These are phyloP conservation scores for Erodium texanum DNA, from an alignment of 441 rosid species.

Conservation along the genomic window DNA sequence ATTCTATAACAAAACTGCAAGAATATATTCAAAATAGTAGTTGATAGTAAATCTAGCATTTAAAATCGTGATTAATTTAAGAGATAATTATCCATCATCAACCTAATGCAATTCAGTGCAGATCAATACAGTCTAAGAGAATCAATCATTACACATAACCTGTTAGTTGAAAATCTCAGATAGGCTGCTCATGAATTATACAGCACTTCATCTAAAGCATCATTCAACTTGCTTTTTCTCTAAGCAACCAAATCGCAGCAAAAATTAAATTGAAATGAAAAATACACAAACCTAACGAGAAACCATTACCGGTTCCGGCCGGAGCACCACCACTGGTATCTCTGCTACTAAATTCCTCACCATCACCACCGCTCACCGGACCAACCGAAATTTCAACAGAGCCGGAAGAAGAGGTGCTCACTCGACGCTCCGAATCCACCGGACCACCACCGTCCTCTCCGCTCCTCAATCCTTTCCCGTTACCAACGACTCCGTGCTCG, in stretches of 20 bases:
- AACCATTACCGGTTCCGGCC: background rate
- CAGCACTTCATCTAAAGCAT: background rate
- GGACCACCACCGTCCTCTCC: too few relatives aligned
- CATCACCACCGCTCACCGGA: background rate
- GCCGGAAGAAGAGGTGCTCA: background rate
- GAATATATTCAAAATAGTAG: background rate
- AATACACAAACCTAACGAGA: slow-evolving; percentile 3
- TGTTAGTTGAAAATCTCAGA: too few relatives aligned
- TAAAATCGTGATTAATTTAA: background rate
- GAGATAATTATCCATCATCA: background rate
- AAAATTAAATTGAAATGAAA: background rate
- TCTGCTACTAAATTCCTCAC: background rate
- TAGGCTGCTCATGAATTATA: background rate
- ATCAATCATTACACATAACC: background rate
- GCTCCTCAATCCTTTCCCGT: too few relatives aligned
- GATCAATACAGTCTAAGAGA: background rate
- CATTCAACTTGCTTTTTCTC: background rate
- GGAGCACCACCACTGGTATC: background rate
- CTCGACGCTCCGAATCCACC: slow-evolving; percentile 1
- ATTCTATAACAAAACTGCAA: background rate
- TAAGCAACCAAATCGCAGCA: background rate
- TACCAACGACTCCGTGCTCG: background rate
- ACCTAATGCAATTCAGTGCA: background rate
- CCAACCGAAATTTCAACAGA: background rate
- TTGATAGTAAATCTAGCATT: background rate